Percentiles rank a stretch among this genome's conserved stretches.
phyloP scores from a whole-genome alignment of 495 filamentous ascomycete genomes.

The Terfezia boudieri region DNA sequence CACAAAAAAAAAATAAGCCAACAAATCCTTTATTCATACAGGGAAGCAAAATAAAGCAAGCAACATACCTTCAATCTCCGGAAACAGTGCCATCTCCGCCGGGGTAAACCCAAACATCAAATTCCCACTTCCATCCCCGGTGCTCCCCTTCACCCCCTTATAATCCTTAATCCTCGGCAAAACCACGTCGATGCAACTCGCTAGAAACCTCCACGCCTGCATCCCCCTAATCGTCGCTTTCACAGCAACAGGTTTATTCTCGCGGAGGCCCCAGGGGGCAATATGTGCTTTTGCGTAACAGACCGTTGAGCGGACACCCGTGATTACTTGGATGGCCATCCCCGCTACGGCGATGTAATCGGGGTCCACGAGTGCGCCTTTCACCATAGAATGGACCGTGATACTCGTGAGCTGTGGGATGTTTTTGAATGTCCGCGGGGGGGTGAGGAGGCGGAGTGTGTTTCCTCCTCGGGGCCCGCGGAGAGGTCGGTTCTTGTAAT shows the following conservation, averaged over 20 bases:
- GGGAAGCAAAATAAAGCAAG: not conserved
- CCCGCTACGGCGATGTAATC: constrained; percentile 56
- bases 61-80: constrained; percentile 61
- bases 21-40: not conserved
- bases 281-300: constrained; percentile 47
- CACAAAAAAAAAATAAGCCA: not conserved
- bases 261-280: constrained; percentile 35
- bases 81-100: constrained; percentile 57
- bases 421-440: constrained; percentile 63
- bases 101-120: constrained; percentile 54
- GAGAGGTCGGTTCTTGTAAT: constrained; percentile 72
- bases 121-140: constrained; percentile 73
- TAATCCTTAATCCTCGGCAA: constrained; percentile 91
- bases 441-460: constrained; percentile 45
- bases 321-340: constrained; percentile 66
- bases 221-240: constrained; percentile 53
- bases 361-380: constrained; percentile 36
- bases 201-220: constrained; percentile 69
- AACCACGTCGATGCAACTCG: constrained; percentile 67
- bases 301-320: constrained; percentile 47
- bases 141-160: constrained; percentile 49
- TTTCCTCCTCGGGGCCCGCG: constrained; percentile 59
- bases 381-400: constrained; percentile 53
- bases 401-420: constrained; percentile 62
- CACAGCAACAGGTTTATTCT: constrained; percentile 35